Evolutionary conservation across 2,329 filamentous ascomycete species (phyloP).

Genomic region (Pleomassaria siparia): DNA sequence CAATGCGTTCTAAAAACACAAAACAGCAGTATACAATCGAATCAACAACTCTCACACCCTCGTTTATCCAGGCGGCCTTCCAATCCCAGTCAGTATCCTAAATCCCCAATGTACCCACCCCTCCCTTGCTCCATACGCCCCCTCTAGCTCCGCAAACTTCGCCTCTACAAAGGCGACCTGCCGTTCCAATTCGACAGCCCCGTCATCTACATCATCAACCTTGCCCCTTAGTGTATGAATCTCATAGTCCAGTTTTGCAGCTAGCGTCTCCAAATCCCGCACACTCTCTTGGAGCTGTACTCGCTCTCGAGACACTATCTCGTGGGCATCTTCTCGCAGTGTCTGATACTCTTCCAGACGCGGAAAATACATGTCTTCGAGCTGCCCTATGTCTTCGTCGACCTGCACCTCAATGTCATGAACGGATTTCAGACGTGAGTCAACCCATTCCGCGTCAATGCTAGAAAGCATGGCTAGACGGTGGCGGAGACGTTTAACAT

Average conservation of each 20-base stretch:
- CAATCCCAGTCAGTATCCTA: constrained; percentile 30
- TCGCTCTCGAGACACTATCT: constrained; percentile 70
- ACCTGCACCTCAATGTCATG: constrained; percentile 63
- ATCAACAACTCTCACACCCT: no score
- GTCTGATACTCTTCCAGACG: constrained; percentile 70
- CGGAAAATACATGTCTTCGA: constrained; percentile 73
- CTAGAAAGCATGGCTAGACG: constrained; percentile 59
- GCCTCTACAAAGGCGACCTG: constrained; percentile 55
- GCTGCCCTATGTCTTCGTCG: constrained; percentile 56
- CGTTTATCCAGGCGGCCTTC: constrained; percentile 14
- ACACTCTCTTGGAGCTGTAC: constrained; percentile 68
- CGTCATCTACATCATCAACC: constrained; percentile 84
- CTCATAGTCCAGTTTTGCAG: constrained; percentile 90
- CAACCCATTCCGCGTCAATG: constrained; percentile 63
- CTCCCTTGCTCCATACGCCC: constrained; percentile 51
- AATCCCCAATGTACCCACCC: constrained; percentile 39
- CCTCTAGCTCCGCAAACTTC: constrained; percentile 55
- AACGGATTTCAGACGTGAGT: constrained; percentile 58
- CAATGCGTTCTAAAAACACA: no score
- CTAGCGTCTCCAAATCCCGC: constrained; percentile 77
- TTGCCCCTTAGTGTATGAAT: constrained; percentile 76
- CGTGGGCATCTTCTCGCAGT: constrained; percentile 67
- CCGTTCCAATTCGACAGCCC: constrained; percentile 74
- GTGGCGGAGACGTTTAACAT: constrained; percentile 65
- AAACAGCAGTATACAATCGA: no score